Evolutionary conservation across 1,284 basidiomycete species (phyloP).

Genomic region (Ustilago curta): DNA sequence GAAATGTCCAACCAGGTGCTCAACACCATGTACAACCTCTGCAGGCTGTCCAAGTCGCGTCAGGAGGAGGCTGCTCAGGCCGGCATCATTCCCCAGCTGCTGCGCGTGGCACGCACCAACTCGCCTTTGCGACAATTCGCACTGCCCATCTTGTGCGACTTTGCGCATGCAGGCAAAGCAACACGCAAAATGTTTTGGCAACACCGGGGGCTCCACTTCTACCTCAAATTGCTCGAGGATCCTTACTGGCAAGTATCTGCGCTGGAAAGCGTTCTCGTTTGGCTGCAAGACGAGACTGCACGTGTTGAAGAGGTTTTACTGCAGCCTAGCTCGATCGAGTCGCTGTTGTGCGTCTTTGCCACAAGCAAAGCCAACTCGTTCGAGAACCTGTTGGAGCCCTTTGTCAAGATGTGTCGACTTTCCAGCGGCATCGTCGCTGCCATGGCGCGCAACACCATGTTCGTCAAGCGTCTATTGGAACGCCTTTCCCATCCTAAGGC

Average conservation of each 20-base stretch:
- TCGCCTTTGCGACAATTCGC: conserved; percentile 97
- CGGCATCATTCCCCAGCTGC: conserved; percentile 90
- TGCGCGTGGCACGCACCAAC: conserved; percentile 84
- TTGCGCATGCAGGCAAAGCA: conserved; percentile 62
- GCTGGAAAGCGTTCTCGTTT: conserved; percentile 87
- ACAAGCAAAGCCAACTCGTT: conserved; percentile 86
- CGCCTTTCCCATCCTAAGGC: conserved; percentile 81
- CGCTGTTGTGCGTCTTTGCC: conserved; percentile 85
- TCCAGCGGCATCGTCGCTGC: conserved; percentile 81
- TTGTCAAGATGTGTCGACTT: conserved; percentile 80
- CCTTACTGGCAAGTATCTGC: conserved; percentile 96
- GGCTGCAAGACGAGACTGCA: conserved; percentile 94
- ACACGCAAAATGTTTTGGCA: conserved; percentile 65
- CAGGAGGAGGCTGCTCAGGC: conserved; percentile 97
- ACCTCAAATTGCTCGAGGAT: conserved; percentile 85
- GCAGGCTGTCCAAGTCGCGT: conserved; percentile 61
- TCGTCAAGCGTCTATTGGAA: conserved; percentile 88
- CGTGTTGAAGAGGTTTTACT: conserved; percentile 89
- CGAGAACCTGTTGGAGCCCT: conserved; percentile 90
- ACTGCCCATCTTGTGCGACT: conserved; percentile 88
- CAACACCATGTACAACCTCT: conserved; percentile 66
- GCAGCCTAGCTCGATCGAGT: conserved; percentile 78
- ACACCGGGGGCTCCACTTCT: conserved; percentile 73
- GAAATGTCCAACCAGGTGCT: conserved; percentile 70
- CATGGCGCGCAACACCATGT: conserved; percentile 79